A percentile compares a stretch with the other conserved stretches of the same genome.
Conservation (phyloP, 2,329 filamentous ascomycete species). For the Fusarium tanahbumbuense region DNA sequence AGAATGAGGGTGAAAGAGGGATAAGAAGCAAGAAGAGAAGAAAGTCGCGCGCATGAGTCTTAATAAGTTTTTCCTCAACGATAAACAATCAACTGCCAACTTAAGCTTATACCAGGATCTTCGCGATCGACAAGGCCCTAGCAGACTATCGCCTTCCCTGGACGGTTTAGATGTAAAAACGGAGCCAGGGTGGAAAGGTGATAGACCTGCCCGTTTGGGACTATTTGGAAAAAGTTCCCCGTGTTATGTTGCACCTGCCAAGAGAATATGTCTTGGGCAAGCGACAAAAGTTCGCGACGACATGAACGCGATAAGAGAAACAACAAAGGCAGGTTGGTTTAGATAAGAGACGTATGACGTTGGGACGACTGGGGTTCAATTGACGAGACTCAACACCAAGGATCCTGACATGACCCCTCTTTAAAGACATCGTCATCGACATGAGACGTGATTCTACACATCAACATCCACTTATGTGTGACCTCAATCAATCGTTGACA, state of each 20-base stretch:
- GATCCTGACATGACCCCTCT: not conserved
- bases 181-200: not conserved
- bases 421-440: not conserved
- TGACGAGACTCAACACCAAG: not conserved
- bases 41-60: not conserved
- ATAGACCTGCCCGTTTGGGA: constrained; percentile 33
- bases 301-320: not conserved
- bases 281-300: constrained; percentile 32
- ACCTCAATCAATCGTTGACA: not conserved
- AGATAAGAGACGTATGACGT: not conserved
- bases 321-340: not conserved
- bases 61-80: not conserved
- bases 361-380: not conserved
- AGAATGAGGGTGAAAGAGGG: not conserved
- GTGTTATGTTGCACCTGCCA: constrained; percentile 38
- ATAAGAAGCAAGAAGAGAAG: too few relatives aligned
- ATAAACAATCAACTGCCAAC: constrained; percentile 3
- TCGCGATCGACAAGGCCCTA: constrained; percentile 15
- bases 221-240: constrained; percentile 31
- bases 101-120: constrained; percentile 33
- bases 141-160: constrained; percentile 28
- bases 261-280: constrained; percentile 18
- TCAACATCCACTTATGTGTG: not conserved
- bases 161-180: constrained; percentile 31
- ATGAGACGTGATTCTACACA: not conserved